phyloP scores from a whole-genome alignment of 345 rosid species.

The Moringa oleifera region DNA sequence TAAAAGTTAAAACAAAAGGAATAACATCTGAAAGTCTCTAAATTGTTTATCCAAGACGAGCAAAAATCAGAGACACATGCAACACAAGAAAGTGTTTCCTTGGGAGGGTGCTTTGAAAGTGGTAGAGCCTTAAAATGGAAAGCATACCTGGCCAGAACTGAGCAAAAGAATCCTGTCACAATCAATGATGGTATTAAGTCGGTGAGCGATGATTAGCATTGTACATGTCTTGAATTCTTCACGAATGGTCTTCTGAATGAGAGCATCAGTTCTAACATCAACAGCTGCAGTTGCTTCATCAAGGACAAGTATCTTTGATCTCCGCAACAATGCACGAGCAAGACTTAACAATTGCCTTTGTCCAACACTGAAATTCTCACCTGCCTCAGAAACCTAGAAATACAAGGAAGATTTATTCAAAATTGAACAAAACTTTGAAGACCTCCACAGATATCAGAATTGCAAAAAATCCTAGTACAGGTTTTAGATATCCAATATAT shows the following conservation, averaged over 20 bases:
- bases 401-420: conserved; percentile 3
- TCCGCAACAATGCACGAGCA: conserved; percentile 89
- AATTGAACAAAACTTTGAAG: too few species aligned
- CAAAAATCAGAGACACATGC: too few species aligned
- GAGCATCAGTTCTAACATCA: conserved; percentile 96
- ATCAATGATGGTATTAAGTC: conserved; percentile 93
- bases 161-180: conserved; percentile 88
- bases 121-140: neutral
- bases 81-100: too few species aligned
- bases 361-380: conserved; percentile 98
- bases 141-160: conserved; percentile 79
- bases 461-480: neutral
- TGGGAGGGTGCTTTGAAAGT: too few species aligned
- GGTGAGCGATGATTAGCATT: conserved; percentile 95
- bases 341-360: conserved; percentile 97
- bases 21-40: neutral
- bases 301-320: conserved; percentile 95
- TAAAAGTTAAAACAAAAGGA: neutral
- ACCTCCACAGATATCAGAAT: neutral
- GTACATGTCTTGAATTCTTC: conserved; percentile 96
- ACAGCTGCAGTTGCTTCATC: conserved; percentile 99
- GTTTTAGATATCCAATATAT: neutral
- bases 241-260: conserved; percentile 95
- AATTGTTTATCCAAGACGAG: too few species aligned
- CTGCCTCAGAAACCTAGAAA: conserved; percentile 82